These are phyloP conservation scores for Nicotiana paniculata DNA, from an alignment of 257 asterid genomes.

Conservation along the genomic window DNA sequence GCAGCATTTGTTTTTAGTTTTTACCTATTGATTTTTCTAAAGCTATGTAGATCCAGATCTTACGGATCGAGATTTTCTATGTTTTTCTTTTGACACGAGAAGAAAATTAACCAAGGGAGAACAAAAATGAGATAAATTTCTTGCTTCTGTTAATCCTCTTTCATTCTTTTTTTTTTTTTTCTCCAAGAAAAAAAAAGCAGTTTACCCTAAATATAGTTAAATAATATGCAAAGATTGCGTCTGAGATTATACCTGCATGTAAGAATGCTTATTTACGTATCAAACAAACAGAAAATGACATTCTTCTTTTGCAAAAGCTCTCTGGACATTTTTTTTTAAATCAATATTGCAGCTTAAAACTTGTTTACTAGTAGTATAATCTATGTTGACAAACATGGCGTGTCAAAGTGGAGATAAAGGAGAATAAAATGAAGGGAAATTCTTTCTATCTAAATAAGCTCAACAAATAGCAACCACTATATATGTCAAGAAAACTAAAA, in stretches of 20 bases:
- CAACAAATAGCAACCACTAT: not conserved
- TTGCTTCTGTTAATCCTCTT: not conserved
- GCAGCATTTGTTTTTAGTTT: not conserved
- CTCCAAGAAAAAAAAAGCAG: not conserved
- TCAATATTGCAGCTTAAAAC: not conserved
- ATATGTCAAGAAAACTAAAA: not conserved
- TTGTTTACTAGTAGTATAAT: not conserved
- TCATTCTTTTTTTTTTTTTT: not conserved
- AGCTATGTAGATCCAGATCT: not conserved
- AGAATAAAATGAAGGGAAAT: not conserved
- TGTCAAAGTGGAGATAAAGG: not conserved
- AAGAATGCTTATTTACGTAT: not conserved
- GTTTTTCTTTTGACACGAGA: not conserved
- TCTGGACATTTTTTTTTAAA: no score
- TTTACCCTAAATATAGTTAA: not conserved
- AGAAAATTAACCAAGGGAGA: not conserved
- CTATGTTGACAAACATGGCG: not conserved
- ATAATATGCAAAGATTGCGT: not conserved
- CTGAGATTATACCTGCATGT: not conserved
- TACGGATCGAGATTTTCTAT: not conserved
- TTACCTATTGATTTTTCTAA: not conserved
- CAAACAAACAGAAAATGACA: slow-evolving; percentile 7
- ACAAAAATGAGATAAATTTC: not conserved
- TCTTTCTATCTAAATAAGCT: not conserved
- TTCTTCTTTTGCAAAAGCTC: not conserved